Evolutionary conservation across 305 asterid genomes (phyloP).

Genomic region (Plantago coronopus): DNA sequence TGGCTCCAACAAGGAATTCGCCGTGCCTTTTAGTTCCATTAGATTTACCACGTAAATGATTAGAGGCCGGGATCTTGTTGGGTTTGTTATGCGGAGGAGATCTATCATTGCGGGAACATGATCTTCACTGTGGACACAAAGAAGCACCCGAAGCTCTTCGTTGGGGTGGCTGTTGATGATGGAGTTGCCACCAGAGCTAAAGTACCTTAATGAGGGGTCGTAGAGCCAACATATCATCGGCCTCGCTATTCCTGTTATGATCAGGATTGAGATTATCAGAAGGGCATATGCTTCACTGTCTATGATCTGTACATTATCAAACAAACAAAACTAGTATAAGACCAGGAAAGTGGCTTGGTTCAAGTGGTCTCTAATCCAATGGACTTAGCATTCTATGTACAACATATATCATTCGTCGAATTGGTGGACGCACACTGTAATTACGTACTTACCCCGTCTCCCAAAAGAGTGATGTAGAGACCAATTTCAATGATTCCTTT

Average conservation of each 20-base stretch:
- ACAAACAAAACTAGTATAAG: slow-evolving; percentile 8
- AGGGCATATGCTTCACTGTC: slow-evolving; percentile 41
- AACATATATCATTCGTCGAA: background rate
- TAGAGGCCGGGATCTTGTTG: slow-evolving; percentile 31
- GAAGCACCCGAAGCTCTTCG: slow-evolving; percentile 41
- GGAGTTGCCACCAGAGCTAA: slow-evolving; percentile 28
- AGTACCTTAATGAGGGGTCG: slow-evolving; percentile 52
- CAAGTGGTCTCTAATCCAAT: background rate
- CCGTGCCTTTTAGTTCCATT: slow-evolving; percentile 53
- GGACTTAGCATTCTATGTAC: background rate
- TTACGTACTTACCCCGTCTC: slow-evolving; percentile 34
- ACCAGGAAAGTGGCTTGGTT: background rate
- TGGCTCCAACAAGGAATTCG: slow-evolving; percentile 43
- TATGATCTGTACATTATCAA: slow-evolving; percentile 37
- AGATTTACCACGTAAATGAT: slow-evolving; percentile 38
- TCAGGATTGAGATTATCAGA: slow-evolving; percentile 42
- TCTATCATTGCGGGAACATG: slow-evolving; percentile 45
- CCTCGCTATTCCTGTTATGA: slow-evolving; percentile 46
- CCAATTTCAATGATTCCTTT: slow-evolving; percentile 54
- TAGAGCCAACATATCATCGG: slow-evolving; percentile 42
- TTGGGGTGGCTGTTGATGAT: slow-evolving; percentile 33
- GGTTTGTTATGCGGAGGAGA: slow-evolving; percentile 47
- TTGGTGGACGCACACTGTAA: background rate
- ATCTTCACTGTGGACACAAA: slow-evolving; percentile 46
- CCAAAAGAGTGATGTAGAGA: slow-evolving; percentile 33